A percentile compares a stretch with the other conserved stretches of the same genome.
Conservation (phyloP, 805 yeast species). For the Metschnikowia lunata region DNA sequence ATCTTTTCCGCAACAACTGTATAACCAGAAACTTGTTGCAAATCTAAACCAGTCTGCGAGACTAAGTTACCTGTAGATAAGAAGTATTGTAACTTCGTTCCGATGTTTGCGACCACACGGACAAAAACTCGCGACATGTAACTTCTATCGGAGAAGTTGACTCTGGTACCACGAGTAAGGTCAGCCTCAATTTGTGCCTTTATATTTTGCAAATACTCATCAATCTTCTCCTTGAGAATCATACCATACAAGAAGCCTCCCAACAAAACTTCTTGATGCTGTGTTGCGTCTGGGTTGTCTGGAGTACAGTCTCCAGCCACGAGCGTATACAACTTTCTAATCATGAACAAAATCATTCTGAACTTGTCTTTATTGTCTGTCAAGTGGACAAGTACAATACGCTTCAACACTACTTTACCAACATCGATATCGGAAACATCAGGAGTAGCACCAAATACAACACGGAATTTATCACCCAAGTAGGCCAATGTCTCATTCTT, state of each 20-base stretch:
- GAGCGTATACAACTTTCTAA: slow-evolving; percentile 87
- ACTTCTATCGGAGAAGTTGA: slow-evolving; percentile 78
- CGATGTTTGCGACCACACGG: slow-evolving; percentile 88
- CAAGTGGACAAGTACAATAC: slow-evolving; percentile 88
- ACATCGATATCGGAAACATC: slow-evolving; percentile 87
- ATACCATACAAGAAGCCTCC: slow-evolving; percentile 97
- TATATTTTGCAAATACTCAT: slow-evolving; percentile 78
- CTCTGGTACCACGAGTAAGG: slow-evolving; percentile 71
- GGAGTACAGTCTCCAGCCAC: slow-evolving; percentile 97
- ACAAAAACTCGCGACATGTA: slow-evolving; percentile 75
- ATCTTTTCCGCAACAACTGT: slow-evolving; percentile 99
- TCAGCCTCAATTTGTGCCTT: slow-evolving; percentile 73
- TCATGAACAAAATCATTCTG: slow-evolving; percentile 85
- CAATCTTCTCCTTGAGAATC: slow-evolving; percentile 94
- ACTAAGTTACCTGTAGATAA: slow-evolving; percentile 95
- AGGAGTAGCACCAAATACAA: slow-evolving; percentile 84
- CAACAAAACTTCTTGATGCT: slow-evolving; percentile 92
- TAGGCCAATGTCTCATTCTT: slow-evolving; percentile 89
- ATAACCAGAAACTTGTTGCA: slow-evolving; percentile 96
- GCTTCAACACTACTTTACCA: slow-evolving; percentile 75
- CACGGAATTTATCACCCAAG: slow-evolving; percentile 92
- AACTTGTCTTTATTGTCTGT: slow-evolving; percentile 73
- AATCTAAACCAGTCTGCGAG: slow-evolving; percentile 93
- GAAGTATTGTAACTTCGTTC: slow-evolving; percentile 90
- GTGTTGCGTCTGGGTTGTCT: slow-evolving; percentile 98